A percentile compares a stretch with the other conserved stretches of the same genome.
Evolutionary conservation across 148 eudicot species (phyloP).

Genomic region (Rhododendron kiyosumense): DNA sequence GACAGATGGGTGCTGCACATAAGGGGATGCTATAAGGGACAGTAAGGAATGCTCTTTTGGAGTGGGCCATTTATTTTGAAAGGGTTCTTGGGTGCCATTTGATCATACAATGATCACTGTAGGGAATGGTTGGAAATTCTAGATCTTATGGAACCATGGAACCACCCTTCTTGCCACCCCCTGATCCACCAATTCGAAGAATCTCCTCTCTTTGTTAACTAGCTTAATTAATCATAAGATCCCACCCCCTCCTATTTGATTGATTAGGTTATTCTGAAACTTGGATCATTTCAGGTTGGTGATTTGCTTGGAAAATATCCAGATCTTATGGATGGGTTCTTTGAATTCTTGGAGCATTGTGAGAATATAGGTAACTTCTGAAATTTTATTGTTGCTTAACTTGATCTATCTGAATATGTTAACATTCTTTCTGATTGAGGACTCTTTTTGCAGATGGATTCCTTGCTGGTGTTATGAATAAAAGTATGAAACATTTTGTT

Average conservation of each 20-base stretch:
- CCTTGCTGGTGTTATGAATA: conserved; percentile 80
- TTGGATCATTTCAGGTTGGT: conserved; percentile 51
- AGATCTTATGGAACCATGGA: not conserved
- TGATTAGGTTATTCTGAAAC: not conserved
- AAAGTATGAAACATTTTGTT: conserved; percentile 51
- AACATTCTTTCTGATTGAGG: conserved; percentile 8
- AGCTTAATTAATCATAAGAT: too few relatives aligned
- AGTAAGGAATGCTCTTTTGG: not conserved
- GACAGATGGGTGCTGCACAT: too few relatives aligned
- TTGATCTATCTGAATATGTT: conserved; percentile 8
- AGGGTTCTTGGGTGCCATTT: not conserved
- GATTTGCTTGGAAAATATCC: conserved; percentile 87
- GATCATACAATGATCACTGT: not conserved
- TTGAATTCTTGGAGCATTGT: conserved; percentile 76
- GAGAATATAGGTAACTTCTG: conserved; percentile 63
- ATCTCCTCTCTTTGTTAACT: not conserved
- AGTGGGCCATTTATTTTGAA: not conserved
- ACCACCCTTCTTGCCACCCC: not conserved
- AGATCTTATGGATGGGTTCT: conserved; percentile 94
- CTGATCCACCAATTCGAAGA: not conserved
- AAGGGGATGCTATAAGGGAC: not conserved
- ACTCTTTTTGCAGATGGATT: conserved; percentile 67
- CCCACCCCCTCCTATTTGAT: too few relatives aligned
- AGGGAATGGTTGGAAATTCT: not conserved
- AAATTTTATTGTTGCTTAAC: conserved; percentile 2